A percentile compares a stretch with the other conserved stretches of the same genome.
phyloP scores from a whole-genome alignment of 352 stramenopile species.

The Phytophthora syringae region DNA sequence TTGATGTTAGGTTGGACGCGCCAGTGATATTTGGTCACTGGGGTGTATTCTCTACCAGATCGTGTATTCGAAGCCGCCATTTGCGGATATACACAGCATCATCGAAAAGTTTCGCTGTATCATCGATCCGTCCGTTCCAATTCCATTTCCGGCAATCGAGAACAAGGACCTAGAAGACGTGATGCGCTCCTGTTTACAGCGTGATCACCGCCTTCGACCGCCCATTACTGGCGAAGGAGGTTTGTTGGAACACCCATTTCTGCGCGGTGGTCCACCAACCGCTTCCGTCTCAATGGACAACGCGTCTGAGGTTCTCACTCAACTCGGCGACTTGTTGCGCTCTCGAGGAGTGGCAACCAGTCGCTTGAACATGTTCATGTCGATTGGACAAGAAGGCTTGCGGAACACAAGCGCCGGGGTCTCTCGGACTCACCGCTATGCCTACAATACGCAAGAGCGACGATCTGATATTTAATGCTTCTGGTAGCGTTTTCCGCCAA shows the following conservation, averaged over 20 bases:
- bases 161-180: slow-evolving; percentile 89
- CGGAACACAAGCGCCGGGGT: slow-evolving; percentile 12
- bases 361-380: slow-evolving; percentile 57
- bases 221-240: slow-evolving; percentile 82
- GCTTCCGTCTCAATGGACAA: slow-evolving; percentile 52
- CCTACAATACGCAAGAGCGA: slow-evolving; percentile 72
- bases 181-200: slow-evolving; percentile 87
- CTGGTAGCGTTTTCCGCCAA: not conserved
- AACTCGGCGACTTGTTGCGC: slow-evolving; percentile 58
- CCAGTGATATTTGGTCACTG: slow-evolving; percentile 97
- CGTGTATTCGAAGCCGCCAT: slow-evolving; percentile 96
- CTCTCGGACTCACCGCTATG: slow-evolving; percentile 32
- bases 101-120: slow-evolving; percentile 97
- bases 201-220: slow-evolving; percentile 77
- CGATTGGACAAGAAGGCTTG: slow-evolving; percentile 55
- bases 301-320: slow-evolving; percentile 46
- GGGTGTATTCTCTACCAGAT: slow-evolving; percentile 98
- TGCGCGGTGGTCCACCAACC: slow-evolving; percentile 42
- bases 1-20: slow-evolving; percentile 73
- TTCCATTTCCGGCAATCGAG: slow-evolving; percentile 85
- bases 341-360: slow-evolving; percentile 51
- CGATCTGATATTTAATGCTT: slow-evolving; percentile 64
- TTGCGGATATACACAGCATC: slow-evolving; percentile 93
- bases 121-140: slow-evolving; percentile 92
- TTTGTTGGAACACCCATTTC: slow-evolving; percentile 87